These are phyloP conservation scores for Pseudogymnoascus sp. DNA, from an alignment of 2,329 filamentous ascomycete genomes.

Conservation along the genomic window DNA sequence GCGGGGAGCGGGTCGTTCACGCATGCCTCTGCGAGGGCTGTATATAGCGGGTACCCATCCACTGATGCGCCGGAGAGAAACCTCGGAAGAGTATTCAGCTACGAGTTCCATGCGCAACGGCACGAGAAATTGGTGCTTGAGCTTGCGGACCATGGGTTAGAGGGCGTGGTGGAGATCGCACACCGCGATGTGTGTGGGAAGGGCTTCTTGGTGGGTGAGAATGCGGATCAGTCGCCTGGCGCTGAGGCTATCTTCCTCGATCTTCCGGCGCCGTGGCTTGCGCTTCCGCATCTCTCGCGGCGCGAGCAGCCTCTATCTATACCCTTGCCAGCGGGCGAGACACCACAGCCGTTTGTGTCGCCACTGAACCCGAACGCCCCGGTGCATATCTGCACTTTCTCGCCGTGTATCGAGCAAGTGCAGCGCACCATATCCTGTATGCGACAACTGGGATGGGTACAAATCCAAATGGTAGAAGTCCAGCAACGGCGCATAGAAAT, in stretches of 20 bases:
- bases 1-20: constrained; percentile 80
- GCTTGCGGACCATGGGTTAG: constrained; percentile 60
- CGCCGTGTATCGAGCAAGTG: constrained; percentile 94
- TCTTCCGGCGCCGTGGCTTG: constrained; percentile 74
- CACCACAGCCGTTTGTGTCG: constrained; percentile 42
- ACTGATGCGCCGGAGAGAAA: constrained; percentile 31
- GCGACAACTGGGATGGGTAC: constrained; percentile 77
- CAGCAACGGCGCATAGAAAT: constrained; percentile 74
- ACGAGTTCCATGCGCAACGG: constrained; percentile 71
- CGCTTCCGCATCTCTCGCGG: constrained; percentile 67
- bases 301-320: constrained; percentile 30
- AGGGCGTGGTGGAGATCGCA: constrained; percentile 61
- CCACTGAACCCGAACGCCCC: constrained; percentile 65
- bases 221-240: constrained; percentile 41
- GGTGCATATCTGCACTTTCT: constrained; percentile 86
- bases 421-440: constrained; percentile 76
- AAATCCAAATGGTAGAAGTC: constrained; percentile 91
- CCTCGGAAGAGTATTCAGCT: constrained; percentile 70
- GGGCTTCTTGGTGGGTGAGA: constrained; percentile 57
- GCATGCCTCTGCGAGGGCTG: constrained; percentile 67
- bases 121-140: constrained; percentile 64
- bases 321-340: constrained; percentile 10
- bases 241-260: constrained; percentile 74
- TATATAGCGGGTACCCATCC: constrained; percentile 64
- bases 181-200: constrained; percentile 73